Evolutionary conservation across 2,329 filamentous ascomycete genomes (phyloP).

Genomic region (Trichophyton equinum): DNA sequence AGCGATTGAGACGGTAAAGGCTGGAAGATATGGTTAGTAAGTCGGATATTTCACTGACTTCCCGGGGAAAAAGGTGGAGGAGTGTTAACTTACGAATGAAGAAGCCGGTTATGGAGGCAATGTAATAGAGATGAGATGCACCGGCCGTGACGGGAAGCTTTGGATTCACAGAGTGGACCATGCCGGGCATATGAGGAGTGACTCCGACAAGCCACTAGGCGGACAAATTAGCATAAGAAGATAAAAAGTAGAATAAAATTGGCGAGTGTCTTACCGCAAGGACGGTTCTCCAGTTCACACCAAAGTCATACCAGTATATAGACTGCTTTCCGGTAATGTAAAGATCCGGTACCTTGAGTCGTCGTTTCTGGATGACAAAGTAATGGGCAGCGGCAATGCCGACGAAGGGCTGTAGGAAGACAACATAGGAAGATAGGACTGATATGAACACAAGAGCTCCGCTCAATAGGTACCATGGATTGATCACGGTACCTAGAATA

Average conservation of each 20-base stretch:
- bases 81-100: constrained; percentile 20
- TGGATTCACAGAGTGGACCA: constrained; percentile 21
- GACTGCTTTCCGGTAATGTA: constrained; percentile 35
- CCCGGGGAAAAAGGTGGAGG: background rate
- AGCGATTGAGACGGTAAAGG: background rate
- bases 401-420: constrained; percentile 36
- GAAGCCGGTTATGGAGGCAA: constrained; percentile 32
- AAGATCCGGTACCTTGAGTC: constrained; percentile 34
- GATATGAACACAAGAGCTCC: constrained; percentile 37
- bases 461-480: constrained; percentile 42
- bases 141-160: constrained; percentile 14
- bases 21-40: background rate
- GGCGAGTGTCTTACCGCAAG: constrained; percentile 2
- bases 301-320: constrained; percentile 35
- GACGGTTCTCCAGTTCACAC: constrained; percentile 36
- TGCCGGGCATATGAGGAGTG: constrained; percentile 23
- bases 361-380: constrained; percentile 26
- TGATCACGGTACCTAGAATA: constrained; percentile 11
- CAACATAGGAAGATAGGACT: constrained; percentile 34
- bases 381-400: constrained; percentile 24
- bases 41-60: background rate
- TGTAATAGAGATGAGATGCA: constrained; percentile 31
- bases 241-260: background rate
- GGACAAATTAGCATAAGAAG: background rate
- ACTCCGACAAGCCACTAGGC: constrained; percentile 14